A percentile compares a stretch with the other conserved stretches of the same genome.
Conservation (phyloP, 768 basidiomycete genomes). For the Phaeolepiota aurea region DNA sequence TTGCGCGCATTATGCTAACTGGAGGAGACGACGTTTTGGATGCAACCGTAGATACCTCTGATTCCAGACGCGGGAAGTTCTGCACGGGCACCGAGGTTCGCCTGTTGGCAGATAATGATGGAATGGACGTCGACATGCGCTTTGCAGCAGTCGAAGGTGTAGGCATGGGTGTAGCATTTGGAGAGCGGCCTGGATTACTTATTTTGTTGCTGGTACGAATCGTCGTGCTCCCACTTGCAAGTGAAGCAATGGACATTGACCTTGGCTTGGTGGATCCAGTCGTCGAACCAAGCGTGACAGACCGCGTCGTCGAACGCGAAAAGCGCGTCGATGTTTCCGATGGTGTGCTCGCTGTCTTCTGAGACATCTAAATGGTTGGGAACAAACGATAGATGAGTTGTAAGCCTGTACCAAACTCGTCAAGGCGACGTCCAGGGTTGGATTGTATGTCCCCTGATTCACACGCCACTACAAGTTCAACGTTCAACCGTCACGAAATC, state of each 20-base stretch:
- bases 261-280: constrained; percentile 40
- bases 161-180: constrained; percentile 45
- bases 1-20: constrained; percentile 7
- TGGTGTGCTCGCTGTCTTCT: constrained; percentile 21
- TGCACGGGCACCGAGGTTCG: constrained; percentile 31
- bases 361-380: constrained; percentile 12
- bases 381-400: too few relatives aligned
- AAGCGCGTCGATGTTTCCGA: constrained; percentile 52
- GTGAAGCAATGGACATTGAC: constrained; percentile 41
- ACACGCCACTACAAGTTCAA: too few relatives aligned
- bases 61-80: constrained; percentile 18
- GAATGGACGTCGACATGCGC: constrained; percentile 27
- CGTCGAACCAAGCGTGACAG: constrained; percentile 26
- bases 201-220: constrained; percentile 26
- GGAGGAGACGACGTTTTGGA: constrained; percentile 16
- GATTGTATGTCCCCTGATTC: too few relatives aligned
- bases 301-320: constrained; percentile 34
- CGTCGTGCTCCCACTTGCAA: constrained; percentile 42
- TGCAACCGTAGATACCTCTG: constrained; percentile 14
- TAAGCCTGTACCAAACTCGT: too few relatives aligned
- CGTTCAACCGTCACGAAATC: too few relatives aligned
- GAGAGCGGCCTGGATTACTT: constrained; percentile 26
- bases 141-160: constrained; percentile 21
- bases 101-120: constrained; percentile 26
- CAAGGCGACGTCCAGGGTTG: too few relatives aligned